Evolutionary conservation across 257 asterid species (phyloP), one percentile per base, ranked within the genome.

Genomic region (Leptodermis oblonga): DNA sequence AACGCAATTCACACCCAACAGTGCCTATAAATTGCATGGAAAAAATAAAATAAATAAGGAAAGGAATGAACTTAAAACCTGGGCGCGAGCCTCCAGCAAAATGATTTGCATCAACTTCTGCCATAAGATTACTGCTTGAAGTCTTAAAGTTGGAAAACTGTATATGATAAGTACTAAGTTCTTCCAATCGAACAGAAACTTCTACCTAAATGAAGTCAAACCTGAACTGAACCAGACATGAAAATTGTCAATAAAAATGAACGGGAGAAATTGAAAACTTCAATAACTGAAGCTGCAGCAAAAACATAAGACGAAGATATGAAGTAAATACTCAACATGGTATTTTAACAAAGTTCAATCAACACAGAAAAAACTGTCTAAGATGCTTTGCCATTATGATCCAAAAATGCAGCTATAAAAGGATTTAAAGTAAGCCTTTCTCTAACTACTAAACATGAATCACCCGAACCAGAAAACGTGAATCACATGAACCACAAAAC

Each of bases 71-170:
- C 61, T 67, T 79, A 18, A 69, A 64, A 89, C 98, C 98, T 85
- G 84, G 78, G 61, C 76, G 80, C 62, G 79, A 78, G 52, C 86
- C 91, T 68, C 86, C 90, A 67, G 78, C 48, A 66, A 86, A 75
- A 74, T 86, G 87, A 79, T 74, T 85, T 41, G 78, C 69, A 41
- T 82, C 80, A 67, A 82, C 67, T 62, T 86, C 82, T 56, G 95
- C 88, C 97, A 92, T 92, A 71, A 70, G 72, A 80, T 59, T 77
- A 71, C 70, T 82, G 51, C 73, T 78, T 41, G 70, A 76, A 56
- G 36, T 61, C 73, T 75, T 73, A 52, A 31, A 34, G 33, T 33
- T 37, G 64, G 67, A 61, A 14, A 63, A 61, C 77, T 71, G 33
- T 33, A 20, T 30, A 68, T 62, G 73, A 69, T 65, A 62, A 62